phyloP scores from a whole-genome alignment of 1,284 basidiomycete genomes.

The Ceratobasidium sp. region DNA sequence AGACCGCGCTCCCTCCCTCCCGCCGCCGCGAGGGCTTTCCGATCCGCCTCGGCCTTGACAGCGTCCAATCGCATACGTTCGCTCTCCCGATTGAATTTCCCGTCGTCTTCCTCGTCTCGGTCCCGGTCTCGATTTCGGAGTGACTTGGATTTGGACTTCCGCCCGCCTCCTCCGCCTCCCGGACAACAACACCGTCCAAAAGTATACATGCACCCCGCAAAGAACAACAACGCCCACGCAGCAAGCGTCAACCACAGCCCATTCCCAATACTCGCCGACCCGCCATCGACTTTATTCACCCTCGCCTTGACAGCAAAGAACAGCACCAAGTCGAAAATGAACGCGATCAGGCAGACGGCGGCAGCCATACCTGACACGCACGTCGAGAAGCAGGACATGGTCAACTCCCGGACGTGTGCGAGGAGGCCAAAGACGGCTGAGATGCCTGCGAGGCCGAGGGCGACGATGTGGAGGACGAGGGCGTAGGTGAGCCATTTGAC shows the following conservation, averaged over 20 bases:
- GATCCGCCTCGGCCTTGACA: constrained; percentile 83
- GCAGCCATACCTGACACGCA: constrained; percentile 85
- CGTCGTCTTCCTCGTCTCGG: constrained; percentile 52
- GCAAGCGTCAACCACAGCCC: constrained; percentile 89
- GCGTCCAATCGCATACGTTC: constrained; percentile 82
- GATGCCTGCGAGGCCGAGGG: constrained; percentile 76
- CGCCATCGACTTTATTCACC: constrained; percentile 76
- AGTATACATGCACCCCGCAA: constrained; percentile 87
- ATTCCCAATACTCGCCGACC: constrained; percentile 79
- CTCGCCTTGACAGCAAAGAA: constrained; percentile 87
- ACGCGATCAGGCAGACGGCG: constrained; percentile 78
- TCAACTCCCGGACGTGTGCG: constrained; percentile 86
- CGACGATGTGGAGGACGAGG: constrained; percentile 89
- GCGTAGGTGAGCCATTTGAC: constrained; percentile 93
- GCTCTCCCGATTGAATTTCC: constrained; percentile 51
- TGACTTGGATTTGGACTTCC: constrained; percentile 2
- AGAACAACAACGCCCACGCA: constrained; percentile 84
- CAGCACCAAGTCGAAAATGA: constrained; percentile 87
- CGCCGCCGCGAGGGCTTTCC: constrained; percentile 75
- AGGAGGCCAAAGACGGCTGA: constrained; percentile 84
- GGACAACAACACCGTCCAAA: constrained; percentile 84
- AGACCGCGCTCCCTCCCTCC: constrained; percentile 70
- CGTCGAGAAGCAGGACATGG: constrained; percentile 86
- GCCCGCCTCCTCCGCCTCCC: constrained; percentile 62
- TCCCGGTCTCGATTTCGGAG: too few relatives aligned